These are phyloP conservation scores for Trebouxia gelatinosa DNA, from an alignment of 163 green algal genomes.

Conservation along the genomic window DNA sequence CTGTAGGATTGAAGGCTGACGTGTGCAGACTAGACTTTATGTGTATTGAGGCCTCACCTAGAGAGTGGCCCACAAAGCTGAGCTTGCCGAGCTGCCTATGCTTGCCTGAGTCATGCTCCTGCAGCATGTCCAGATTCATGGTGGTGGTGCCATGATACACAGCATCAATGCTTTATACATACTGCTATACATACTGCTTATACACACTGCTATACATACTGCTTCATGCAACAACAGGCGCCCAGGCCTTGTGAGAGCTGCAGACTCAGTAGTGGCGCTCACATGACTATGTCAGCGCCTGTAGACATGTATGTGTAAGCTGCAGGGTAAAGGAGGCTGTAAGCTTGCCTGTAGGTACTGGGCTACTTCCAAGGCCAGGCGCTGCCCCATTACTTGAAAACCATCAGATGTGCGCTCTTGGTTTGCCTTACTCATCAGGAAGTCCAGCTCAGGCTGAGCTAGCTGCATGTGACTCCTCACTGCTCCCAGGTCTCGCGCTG, in stretches of 20 bases:
- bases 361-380: conserved; percentile 48
- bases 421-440: conserved; percentile 47
- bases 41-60: conserved; percentile 35
- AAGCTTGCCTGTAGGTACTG: conserved; percentile 41
- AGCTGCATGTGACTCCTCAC: conserved; percentile 47
- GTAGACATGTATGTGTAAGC: background rate
- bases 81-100: conserved; percentile 44
- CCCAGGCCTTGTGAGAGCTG: too few species aligned
- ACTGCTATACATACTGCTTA: background rate
- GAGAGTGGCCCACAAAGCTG: conserved; percentile 68
- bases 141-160: background rate
- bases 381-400: conserved; percentile 45
- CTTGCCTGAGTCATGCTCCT: background rate
- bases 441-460: conserved; percentile 47
- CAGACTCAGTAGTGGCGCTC: too few species aligned
- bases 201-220: background rate
- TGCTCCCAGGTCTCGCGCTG: conserved; percentile 46
- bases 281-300: too few species aligned
- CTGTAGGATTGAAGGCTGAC: too few species aligned
- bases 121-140: background rate
- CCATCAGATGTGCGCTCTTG: conserved; percentile 47
- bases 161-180: background rate
- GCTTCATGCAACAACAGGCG: background rate
- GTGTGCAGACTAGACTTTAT: background rate
- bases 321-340: background rate